A percentile compares a stretch with the other conserved stretches of the same genome.
Conservation (phyloP, 768 basidiomycete genomes). For the Arthromyces matolae region DNA sequence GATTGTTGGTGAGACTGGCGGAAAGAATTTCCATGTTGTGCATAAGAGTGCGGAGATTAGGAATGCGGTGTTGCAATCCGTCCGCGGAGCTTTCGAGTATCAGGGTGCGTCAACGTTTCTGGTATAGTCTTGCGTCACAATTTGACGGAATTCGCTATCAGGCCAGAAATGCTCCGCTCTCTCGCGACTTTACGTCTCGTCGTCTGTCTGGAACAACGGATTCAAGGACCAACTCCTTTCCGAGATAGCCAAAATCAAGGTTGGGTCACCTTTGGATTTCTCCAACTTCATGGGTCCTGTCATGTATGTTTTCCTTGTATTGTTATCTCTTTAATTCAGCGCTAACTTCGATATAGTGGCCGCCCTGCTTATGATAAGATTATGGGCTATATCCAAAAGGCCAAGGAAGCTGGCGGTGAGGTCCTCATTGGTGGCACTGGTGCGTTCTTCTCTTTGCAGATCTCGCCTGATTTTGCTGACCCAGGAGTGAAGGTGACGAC, state of each 20-base stretch:
- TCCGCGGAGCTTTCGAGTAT: conserved; percentile 93
- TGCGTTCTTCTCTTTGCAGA: conserved; percentile 24
- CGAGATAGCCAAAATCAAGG: conserved; percentile 80
- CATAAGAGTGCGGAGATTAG: conserved; percentile 83
- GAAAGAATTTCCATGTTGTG: conserved; percentile 97
- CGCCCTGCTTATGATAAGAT: conserved; percentile 89
- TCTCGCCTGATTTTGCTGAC: background rate
- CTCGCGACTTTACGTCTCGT: conserved; percentile 87
- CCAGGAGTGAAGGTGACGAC: conserved; percentile 57
- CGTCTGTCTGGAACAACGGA: conserved; percentile 76
- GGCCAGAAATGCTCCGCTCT: conserved; percentile 97
- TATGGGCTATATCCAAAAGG: conserved; percentile 76
- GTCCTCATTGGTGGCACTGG: conserved; percentile 82
- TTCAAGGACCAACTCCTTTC: conserved; percentile 78
- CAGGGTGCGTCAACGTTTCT: conserved; percentile 53
- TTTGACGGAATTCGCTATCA: conserved; percentile 24
- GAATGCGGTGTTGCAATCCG: conserved; percentile 86
- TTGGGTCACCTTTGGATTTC: conserved; percentile 76
- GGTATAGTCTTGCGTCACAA: background rate
- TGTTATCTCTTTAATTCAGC: background rate
- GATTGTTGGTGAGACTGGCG: conserved; percentile 96
- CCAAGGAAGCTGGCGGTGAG: conserved; percentile 86
- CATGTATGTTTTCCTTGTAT: conserved; percentile 51
- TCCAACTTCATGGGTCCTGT: conserved; percentile 93
- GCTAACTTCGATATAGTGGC: conserved; percentile 43